Percentiles rank a stretch among this genome's conserved stretches.
These are phyloP conservation scores for Solanum verrucosum DNA, from an alignment of 257 asterid species.

Conservation along the genomic window DNA sequence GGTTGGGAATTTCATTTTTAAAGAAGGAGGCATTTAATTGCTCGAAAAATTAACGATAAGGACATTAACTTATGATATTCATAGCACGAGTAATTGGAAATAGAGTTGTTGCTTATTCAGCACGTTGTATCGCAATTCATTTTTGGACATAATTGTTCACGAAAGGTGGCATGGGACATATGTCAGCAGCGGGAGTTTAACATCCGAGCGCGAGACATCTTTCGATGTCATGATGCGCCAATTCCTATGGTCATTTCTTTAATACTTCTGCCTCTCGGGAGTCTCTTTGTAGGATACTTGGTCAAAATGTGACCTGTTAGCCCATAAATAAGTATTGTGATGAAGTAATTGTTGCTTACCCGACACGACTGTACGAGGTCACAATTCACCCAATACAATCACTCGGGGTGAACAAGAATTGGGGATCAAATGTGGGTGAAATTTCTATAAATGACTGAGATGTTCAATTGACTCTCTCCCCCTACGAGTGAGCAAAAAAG, in stretches of 20 bases:
- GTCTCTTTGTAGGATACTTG: not conserved
- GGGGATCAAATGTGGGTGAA: not conserved
- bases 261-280: not conserved
- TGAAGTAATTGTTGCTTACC: not conserved
- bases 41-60: not conserved
- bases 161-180: not conserved
- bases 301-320: not conserved
- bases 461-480: not conserved
- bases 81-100: not conserved
- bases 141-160: not conserved
- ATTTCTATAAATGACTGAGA: not conserved
- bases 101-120: not conserved
- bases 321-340: not conserved
- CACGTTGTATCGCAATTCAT: rapidly evolving
- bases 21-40: not conserved
- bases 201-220: not conserved
- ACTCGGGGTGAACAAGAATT: not conserved
- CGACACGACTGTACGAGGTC: not conserved
- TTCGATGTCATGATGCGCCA: not conserved
- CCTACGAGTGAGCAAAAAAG: not conserved
- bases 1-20: not conserved
- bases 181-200: not conserved
- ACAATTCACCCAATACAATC: not conserved
- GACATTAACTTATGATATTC: not conserved
- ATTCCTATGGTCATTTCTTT: not conserved